A percentile compares a stretch with the other conserved stretches of the same genome.
phyloP scores from a whole-genome alignment of 495 filamentous ascomycete species.

The Lepraria neglecta region DNA sequence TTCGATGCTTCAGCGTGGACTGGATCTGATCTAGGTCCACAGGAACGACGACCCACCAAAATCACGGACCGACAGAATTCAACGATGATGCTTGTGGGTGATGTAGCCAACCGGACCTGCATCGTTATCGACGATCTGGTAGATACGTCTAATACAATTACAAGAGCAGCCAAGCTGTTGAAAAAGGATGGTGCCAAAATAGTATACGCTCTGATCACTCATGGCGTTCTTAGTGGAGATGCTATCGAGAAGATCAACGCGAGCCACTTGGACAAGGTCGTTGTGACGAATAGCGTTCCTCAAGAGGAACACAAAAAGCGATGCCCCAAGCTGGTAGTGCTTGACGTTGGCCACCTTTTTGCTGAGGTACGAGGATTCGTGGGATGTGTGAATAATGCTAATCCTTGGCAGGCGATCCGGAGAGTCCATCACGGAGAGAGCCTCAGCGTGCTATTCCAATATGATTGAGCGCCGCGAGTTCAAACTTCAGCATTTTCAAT shows the following conservation, averaged over 20 bases:
- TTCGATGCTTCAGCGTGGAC: constrained; percentile 16
- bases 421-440: constrained; percentile 97
- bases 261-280: constrained; percentile 78
- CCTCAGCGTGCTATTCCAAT: constrained; percentile 94
- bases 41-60: constrained; percentile 95
- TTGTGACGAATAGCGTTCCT: constrained; percentile 91
- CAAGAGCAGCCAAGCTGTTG: constrained; percentile 88
- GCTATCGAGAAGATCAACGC: constrained; percentile 91
- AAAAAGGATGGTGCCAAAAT: constrained; percentile 86
- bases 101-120: constrained; percentile 71
- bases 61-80: constrained; percentile 93
- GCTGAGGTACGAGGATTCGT: constrained; percentile 59
- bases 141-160: constrained; percentile 95
- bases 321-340: constrained; percentile 82
- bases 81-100: constrained; percentile 96
- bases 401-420: constrained; percentile 68
- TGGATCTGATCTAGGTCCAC: constrained; percentile 27
- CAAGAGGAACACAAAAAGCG: constrained; percentile 69
- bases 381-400: constrained; percentile 14
- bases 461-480: constrained; percentile 46
- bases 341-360: constrained; percentile 89
- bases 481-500: neutral
- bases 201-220: constrained; percentile 87
- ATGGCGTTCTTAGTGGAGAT: constrained; percentile 90
- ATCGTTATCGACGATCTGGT: constrained; percentile 93